A percentile compares a stretch with the other conserved stretches of the same genome.
Evolutionary conservation across 2,329 filamentous ascomycete species (phyloP).

Genomic region (Paraphoma chrysanthemicola): DNA sequence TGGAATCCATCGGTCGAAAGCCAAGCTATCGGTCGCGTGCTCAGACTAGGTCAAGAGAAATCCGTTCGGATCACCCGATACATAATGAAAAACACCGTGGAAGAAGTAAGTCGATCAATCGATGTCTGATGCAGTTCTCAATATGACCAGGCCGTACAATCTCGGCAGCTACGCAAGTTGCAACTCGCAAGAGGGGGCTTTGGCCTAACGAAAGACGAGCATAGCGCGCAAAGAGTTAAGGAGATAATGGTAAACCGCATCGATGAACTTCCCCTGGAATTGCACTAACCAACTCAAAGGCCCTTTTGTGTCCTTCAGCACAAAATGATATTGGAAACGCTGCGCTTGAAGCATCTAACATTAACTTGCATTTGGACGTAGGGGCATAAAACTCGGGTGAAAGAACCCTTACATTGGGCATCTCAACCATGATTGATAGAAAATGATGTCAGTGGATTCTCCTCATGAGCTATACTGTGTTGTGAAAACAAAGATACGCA

Average conservation of each 20-base stretch:
- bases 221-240: not conserved
- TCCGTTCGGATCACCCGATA: conserved; percentile 24
- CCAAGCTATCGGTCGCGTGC: conserved; percentile 31
- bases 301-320: no score
- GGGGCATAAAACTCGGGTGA: no score
- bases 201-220: conserved; percentile 3
- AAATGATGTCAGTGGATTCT: no score
- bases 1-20: conserved; percentile 39
- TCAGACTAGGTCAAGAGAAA: conserved; percentile 28
- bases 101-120: conserved; percentile 7
- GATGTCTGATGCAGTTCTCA: not conserved
- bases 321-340: no score
- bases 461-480: no score
- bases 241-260: conserved; percentile 3
- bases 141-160: conserved; percentile 1
- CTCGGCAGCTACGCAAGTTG: conserved; percentile 7
- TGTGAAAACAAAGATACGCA: no score
- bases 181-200: conserved; percentile 7
- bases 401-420: no score
- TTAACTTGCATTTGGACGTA: no score
- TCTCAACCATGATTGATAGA: no score
- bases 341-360: no score
- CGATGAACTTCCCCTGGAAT: no score
- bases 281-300: no score
- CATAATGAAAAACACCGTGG: conserved; percentile 32